These are phyloP conservation scores for Exophiala lecanii-corni DNA, from an alignment of 2,329 filamentous ascomycete genomes.

Conservation along the genomic window DNA sequence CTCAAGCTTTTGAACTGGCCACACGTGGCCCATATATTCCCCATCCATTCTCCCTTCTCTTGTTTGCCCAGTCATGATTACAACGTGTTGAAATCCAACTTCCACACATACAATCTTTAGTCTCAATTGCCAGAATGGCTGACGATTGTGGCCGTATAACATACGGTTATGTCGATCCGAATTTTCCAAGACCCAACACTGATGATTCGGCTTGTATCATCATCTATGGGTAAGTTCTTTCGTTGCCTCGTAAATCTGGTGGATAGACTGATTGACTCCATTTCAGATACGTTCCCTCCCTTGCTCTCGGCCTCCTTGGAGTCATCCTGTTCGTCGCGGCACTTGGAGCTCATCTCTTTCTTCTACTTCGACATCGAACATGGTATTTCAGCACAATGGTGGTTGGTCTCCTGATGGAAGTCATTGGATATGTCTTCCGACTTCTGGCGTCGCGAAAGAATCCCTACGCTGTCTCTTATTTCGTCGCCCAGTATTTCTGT, in stretches of 20 bases:
- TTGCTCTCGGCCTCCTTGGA: slow-evolving; percentile 45
- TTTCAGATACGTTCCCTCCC: slow-evolving; percentile 41
- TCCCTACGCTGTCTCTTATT: slow-evolving; percentile 53
- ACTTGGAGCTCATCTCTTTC: slow-evolving; percentile 16
- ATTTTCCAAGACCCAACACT: slow-evolving; percentile 15
- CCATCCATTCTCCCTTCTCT: no score
- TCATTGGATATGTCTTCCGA: slow-evolving; percentile 49
- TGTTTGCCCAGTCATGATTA: no score
- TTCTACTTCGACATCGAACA: slow-evolving; percentile 20
- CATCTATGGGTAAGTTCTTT: slow-evolving; percentile 15
- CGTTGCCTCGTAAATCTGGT: background rate
- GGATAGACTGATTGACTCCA: no score
- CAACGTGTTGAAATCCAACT: no score
- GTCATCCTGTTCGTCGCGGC: slow-evolving; percentile 32
- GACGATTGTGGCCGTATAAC: slow-evolving; percentile 9
- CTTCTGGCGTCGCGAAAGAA: slow-evolving; percentile 46
- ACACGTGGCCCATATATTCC: no score
- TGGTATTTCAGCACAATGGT: slow-evolving; percentile 38
- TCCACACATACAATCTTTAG: no score
- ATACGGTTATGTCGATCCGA: slow-evolving; percentile 22
- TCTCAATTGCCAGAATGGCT: slow-evolving; percentile 8
- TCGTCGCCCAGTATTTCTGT: slow-evolving; percentile 58
- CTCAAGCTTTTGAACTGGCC: no score
- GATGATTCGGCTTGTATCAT: slow-evolving; percentile 20
- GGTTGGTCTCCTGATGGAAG: slow-evolving; percentile 42